Evolutionary conservation across 805 yeast genomes (phyloP), one percentile per base, ranked within the genome.

Genomic region (Metschnikowia reukaufii): DNA sequence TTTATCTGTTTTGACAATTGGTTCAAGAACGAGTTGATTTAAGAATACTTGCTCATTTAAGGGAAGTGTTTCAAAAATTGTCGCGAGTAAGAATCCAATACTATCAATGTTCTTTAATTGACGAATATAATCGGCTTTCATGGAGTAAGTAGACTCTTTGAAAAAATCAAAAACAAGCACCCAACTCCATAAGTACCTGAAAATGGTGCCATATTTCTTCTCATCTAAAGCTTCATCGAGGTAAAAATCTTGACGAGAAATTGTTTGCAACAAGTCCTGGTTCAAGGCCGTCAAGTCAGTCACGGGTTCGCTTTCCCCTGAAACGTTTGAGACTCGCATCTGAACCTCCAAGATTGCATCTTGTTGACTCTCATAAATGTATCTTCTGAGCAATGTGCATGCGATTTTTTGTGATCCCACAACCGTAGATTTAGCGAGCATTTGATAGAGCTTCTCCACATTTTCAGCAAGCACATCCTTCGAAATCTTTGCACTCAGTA

Each of bases 181-280:
- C 95, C 96, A 90, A 46, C 81, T 68, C 83, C 87, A 84, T 29
- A 85, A 54, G 58, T 78, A 85, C 17, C 62, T 68, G 23, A 74
- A 58, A 37, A 73, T 55, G 2, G 18, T 48, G 15, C 42, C 29
- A 7, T 37, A 38, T 6, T 52, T 35, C 4, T 49, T 59, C 4
- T 29, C 21, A 15, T 46, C 49, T 29, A 46, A 42, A 16, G 45
- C 42, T 5, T 40, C 46, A 25, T 39, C 47, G 12, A 47, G 23
- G 16, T 23, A 43, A 18, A 70, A 68, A 35, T 74, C 76, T 45
- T 57, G 54, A 17, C 58, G 58, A 1, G 61, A 54, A 6, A 53
- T 43, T 5, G 78, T 54, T 0, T 64, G 52, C 7, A 84, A 49
- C 27, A 86, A 60, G 7, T 39, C 50, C 0, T 39, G 47, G 0